Evolutionary conservation across 2,329 filamentous ascomycete species (phyloP), one percentile per base, ranked within the genome.

Genomic region (Sporothrix humicola): DNA sequence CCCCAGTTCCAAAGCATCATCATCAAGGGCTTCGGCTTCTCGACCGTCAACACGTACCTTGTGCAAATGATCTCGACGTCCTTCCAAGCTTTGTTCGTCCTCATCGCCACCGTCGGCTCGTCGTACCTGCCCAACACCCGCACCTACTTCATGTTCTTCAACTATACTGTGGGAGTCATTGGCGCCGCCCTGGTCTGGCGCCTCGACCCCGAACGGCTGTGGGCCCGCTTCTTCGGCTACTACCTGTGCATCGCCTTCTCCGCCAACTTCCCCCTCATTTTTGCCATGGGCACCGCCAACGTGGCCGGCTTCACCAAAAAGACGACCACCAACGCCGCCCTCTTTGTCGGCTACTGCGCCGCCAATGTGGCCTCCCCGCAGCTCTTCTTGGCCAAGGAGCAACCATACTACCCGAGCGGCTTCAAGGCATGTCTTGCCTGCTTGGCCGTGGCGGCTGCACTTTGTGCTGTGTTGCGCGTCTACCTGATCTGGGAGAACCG

Each of bases 11-110:
- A 76, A 69, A 79, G 72, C 58, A 77, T 82, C 72, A 80, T 82
- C 71, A 76, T 82, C 61, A 78, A 80, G 61, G 79, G 78, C 0
- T 79, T 82, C 58, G 81, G 80, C 9, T 79, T 78, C 69, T 75
- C 75, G 26, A 76, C 78, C 0, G 76, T 81, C 26, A 75, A 77
- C 73, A 79, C 75, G 7, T 74, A 76, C 59, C 75, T 75, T 71
- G 76, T 90, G 7, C 87, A 89, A 74, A 90, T 90, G 71, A 88
- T 88, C 0, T 87, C 87, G 15, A 88, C 87, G n/a, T 87, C 85
- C 0, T 83, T 90, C 0, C 87, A 89, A 74, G 88, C 89, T 76
- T 76, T 87, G 0, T 84, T 86, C 0, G 80, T 89, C 0, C 78
- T 90, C 5, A 76, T 81, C 1, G 86, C 86, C 0, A 87, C 87